Conservation (phyloP, 768 basidiomycete species). For the Leccinellum rugosiceps region DNA sequence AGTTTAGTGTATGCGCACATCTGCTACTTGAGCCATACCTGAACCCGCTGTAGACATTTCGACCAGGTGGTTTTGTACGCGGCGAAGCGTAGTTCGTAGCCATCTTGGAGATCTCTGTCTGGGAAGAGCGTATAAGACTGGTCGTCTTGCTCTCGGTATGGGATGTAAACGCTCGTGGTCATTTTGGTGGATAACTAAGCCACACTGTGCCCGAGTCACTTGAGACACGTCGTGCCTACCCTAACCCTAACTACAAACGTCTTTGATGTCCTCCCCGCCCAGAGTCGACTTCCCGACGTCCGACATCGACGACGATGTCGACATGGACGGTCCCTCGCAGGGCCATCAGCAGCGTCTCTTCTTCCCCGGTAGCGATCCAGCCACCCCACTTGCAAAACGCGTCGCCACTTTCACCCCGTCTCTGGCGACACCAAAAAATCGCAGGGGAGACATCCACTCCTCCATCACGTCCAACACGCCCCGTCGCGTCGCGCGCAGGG, state of each 20-base stretch:
- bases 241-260: not conserved
- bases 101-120: conserved; percentile 29
- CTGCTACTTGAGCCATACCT: conserved; percentile 38
- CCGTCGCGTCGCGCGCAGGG: conserved; percentile 17
- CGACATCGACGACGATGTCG: conserved; percentile 50
- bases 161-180: conserved; percentile 30
- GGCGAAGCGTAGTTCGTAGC: conserved; percentile 41
- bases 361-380: conserved; percentile 35
- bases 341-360: conserved; percentile 22
- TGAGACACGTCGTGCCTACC: not conserved
- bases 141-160: conserved; percentile 17
- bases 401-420: conserved; percentile 22
- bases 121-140: conserved; percentile 27
- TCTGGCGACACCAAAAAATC: conserved; percentile 45
- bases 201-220: too few relatives aligned
- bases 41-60: conserved; percentile 53
- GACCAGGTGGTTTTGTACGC: conserved; percentile 59
- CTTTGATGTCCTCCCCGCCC: conserved; percentile 61
- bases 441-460: conserved; percentile 27
- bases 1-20: not conserved
- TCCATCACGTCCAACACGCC: conserved; percentile 35
- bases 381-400: conserved; percentile 46
- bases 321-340: conserved; percentile 42
- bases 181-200: conserved; percentile 9
- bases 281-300: conserved; percentile 63